These are phyloP conservation scores for Lentinula raphanica DNA, from an alignment of 768 basidiomycete species.

Conservation along the genomic window DNA sequence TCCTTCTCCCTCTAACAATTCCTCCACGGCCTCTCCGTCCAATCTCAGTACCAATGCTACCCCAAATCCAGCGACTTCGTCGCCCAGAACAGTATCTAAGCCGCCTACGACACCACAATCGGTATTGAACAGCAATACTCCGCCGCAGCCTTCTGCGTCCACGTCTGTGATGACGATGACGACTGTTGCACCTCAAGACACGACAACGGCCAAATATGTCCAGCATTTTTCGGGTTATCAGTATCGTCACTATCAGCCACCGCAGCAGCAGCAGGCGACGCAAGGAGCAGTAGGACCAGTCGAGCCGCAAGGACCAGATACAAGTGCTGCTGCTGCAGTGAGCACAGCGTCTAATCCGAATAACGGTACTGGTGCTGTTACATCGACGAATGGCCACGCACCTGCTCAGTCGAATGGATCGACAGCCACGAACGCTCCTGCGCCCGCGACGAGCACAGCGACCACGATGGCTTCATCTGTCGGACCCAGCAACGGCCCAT, in stretches of 20 bases:
- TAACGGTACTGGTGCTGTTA: background rate
- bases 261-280: background rate
- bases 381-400: background rate
- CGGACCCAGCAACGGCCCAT: slow-evolving; percentile 23
- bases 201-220: background rate
- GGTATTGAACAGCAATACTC: background rate
- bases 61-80: background rate
- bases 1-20: background rate
- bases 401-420: too few relatives aligned
- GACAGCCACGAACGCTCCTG: too few relatives aligned
- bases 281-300: background rate
- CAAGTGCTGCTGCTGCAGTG: background rate
- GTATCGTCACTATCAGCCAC: slow-evolving; percentile 1
- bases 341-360: background rate
- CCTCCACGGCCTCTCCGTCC: background rate
- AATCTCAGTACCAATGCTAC: background rate
- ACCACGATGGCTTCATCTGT: too few relatives aligned
- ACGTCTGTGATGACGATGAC: slow-evolving; percentile 1
- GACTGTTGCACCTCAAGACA: slow-evolving; percentile 6
- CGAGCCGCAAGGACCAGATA: background rate
- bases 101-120: slow-evolving; percentile 1
- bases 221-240: slow-evolving; percentile 2
- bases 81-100: background rate
- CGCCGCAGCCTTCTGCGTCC: background rate
- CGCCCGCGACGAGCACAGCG: too few relatives aligned